Base-by-base conservation (phyloP, 805 yeast species). In the Cyberlindnera xylosilytica region DNA sequence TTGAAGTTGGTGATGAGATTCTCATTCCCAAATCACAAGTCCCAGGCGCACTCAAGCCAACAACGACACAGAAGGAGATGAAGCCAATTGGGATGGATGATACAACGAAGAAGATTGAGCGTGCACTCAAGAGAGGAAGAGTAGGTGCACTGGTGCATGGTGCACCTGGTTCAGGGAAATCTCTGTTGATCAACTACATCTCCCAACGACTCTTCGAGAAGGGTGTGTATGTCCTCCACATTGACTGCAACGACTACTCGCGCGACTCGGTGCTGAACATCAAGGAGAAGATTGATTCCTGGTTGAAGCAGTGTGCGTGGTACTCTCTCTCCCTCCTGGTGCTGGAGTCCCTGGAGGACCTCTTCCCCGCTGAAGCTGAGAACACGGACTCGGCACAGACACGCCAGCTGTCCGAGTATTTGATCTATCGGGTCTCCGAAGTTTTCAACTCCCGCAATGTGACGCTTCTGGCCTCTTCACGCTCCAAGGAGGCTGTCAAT, bases 141-240 rank as follows among this genome's bases (percentile, higher is more conserved):
- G 58, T 72, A 7, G 87, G 91, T 2, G 66, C 79, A 0, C 63
- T 88, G 41, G 54, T 90, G 0, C 73, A 79, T 51, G 98, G 97
- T 0, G 64, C 80, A 18, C 68, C 86, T 1, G 97, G 97, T 0
- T 75, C 87, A 47, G 98, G 98, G 0, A 91, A 91, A 58, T 68
- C 93, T 0, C 62, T 78, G 2, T 47, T 83, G 2, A 55, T 80
- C 13, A 61, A 69, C 4, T 65, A 71, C 20, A 57, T 84, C 1
- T 53, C 70, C 0, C 44, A 63, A 1, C 52, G 53, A 9, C 54
- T 85, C 6, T 45, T 56, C 8, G 39, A 59, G 1, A 57, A 64
- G 3, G 60, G 69, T 28, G 75, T 81, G 11, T 73, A 71, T 52
- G 59, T 69, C 54, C 59, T 80, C 23, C 70, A 73, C 50, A 54